These are phyloP conservation scores for Mycena alexandri DNA, from an alignment of 768 basidiomycete genomes.

Conservation along the genomic window DNA sequence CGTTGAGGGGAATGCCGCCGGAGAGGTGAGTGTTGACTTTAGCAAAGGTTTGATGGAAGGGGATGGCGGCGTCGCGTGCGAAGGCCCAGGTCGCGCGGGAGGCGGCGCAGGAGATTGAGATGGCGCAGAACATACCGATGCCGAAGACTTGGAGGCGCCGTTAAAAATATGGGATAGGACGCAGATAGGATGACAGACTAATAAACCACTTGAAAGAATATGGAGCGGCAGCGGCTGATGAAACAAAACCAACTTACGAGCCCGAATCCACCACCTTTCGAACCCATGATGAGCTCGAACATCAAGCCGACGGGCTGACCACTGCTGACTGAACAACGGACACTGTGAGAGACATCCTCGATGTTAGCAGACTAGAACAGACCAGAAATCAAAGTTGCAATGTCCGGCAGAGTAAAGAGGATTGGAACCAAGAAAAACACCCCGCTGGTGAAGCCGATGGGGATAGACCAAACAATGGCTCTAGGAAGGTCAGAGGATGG, in stretches of 20 bases:
- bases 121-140: slow-evolving; percentile 70
- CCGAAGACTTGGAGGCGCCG: slow-evolving; percentile 59
- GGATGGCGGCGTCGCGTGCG: slow-evolving; percentile 75
- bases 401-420: slow-evolving; percentile 73
- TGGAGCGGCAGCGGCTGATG: background rate
- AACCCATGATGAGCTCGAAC: slow-evolving; percentile 74
- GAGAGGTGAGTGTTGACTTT: slow-evolving; percentile 54
- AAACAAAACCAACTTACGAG: slow-evolving; percentile 54
- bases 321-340: slow-evolving; percentile 57
- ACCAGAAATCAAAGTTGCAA: slow-evolving; percentile 65
- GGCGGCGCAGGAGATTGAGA: slow-evolving; percentile 75
- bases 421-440: slow-evolving; percentile 72
- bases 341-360: background rate
- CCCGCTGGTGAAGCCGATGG: slow-evolving; percentile 64
- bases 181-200: slow-evolving; percentile 42
- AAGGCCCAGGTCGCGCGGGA: slow-evolving; percentile 82
- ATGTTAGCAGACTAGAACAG: slow-evolving; percentile 25
- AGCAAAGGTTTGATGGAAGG: slow-evolving; percentile 62
- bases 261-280: slow-evolving; percentile 71
- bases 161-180: background rate
- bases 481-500: slow-evolving; percentile 67
- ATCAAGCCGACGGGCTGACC: slow-evolving; percentile 76
- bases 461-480: slow-evolving; percentile 67
- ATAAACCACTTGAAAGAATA: slow-evolving; percentile 54
- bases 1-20: slow-evolving; percentile 68